A percentile compares a stretch with the other conserved stretches of the same genome.
Evolutionary conservation across 2,329 filamentous ascomycete species (phyloP).

Genomic region (Epicoccum sorghinum): DNA sequence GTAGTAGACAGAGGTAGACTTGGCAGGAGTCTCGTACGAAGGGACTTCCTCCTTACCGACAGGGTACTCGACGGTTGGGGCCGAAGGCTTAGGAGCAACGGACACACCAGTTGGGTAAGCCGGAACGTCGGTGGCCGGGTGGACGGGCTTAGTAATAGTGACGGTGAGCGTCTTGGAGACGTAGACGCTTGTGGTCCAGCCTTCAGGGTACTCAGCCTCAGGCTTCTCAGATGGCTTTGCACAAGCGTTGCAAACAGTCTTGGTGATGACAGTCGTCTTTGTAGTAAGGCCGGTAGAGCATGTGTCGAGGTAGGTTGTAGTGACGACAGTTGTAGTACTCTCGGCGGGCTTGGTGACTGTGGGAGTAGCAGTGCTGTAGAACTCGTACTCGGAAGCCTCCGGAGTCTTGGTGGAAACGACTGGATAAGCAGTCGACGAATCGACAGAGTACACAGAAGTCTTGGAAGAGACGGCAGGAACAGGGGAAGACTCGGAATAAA

Average conservation of each 20-base stretch:
- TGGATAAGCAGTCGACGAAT: conserved; percentile 4
- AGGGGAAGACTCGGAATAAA: conserved; percentile 18
- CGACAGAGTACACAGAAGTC: conserved; percentile 13
- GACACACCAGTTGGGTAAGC: conserved; percentile 19
- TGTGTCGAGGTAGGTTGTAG: conserved; percentile 42
- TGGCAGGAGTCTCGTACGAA: conserved; percentile 14
- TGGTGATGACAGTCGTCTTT: conserved; percentile 38
- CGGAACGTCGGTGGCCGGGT: conserved; percentile 25
- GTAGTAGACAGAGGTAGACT: conserved; percentile 2
- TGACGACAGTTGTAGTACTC: conserved; percentile 18
- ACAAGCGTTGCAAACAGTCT: conserved; percentile 34
- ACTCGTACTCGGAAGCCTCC: conserved; percentile 11
- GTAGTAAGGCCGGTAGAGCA: conserved; percentile 46
- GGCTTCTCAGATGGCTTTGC: conserved; percentile 25
- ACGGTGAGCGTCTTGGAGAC: conserved; percentile 39
- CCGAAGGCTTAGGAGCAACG: conserved; percentile 16
- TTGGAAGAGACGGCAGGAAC: conserved; percentile 20
- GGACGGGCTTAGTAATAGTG: conserved; percentile 40
- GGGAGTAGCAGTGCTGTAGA: conserved; percentile 11
- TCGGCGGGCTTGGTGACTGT: conserved; percentile 14
- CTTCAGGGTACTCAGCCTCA: conserved; percentile 29
- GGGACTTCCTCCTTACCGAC: conserved; percentile 16
- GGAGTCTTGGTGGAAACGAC: conserved; percentile 8
- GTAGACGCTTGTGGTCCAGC: conserved; percentile 43
- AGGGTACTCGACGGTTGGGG: conserved; percentile 16